These are phyloP conservation scores for Mycena kentingensis DNA, from an alignment of 768 basidiomycete genomes.

Conservation along the genomic window DNA sequence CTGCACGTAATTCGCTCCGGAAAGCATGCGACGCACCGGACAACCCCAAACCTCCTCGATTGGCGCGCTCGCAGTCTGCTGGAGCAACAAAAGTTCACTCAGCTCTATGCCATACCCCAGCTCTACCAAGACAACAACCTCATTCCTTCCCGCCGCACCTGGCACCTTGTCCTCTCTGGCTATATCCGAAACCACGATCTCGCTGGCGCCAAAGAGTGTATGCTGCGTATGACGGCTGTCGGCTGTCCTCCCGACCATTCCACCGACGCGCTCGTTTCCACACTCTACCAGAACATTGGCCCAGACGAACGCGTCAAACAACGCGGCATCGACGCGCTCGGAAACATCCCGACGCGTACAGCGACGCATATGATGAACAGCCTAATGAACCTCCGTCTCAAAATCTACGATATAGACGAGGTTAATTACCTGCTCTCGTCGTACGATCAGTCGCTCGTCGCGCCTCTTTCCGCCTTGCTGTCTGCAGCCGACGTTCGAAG, in stretches of 20 bases:
- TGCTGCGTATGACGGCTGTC: constrained; percentile 59
- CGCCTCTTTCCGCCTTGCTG: constrained; percentile 11
- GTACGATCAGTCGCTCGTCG: constrained; percentile 17
- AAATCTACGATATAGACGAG: constrained; percentile 50
- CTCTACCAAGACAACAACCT: constrained; percentile 52
- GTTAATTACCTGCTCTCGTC: constrained; percentile 48
- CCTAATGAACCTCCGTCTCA: constrained; percentile 63
- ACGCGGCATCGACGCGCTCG: constrained; percentile 51
- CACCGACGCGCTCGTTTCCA: constrained; percentile 62
- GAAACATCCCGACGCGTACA: constrained; percentile 37
- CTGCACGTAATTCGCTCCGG: constrained; percentile 51
- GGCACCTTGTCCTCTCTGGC: constrained; percentile 66
- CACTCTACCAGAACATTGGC: constrained; percentile 58
- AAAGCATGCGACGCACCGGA: constrained; percentile 47
- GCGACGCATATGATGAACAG: constrained; percentile 67
- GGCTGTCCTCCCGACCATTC: constrained; percentile 55
- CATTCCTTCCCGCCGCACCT: constrained; percentile 61
- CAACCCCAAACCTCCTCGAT: constrained; percentile 62
- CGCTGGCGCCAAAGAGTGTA: constrained; percentile 49
- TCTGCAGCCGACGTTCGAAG: constrained; percentile 13
- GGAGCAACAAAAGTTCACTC: constrained; percentile 52
- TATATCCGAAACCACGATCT: constrained; percentile 72
- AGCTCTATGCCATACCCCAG: constrained; percentile 46
- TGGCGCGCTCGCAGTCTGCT: constrained; percentile 67
- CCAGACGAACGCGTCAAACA: constrained; percentile 55